Evolutionary conservation across 768 basidiomycete genomes (phyloP).

Genomic region (Mycena maculata): DNA sequence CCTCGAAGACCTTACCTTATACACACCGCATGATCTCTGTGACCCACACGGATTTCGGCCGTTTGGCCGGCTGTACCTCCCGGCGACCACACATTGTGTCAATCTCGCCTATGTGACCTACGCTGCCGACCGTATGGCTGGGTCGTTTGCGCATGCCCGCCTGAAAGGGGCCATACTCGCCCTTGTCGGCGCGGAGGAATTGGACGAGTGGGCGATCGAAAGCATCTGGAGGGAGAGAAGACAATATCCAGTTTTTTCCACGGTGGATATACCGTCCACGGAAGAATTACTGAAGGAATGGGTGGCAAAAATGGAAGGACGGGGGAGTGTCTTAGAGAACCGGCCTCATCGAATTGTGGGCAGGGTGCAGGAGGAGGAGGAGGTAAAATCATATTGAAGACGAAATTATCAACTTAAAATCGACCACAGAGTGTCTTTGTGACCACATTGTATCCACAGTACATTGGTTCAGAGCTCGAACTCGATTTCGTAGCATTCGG

Average conservation of each 20-base stretch:
- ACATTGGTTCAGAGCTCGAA: too few species aligned
- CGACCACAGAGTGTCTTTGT: too few species aligned
- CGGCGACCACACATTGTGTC: background rate
- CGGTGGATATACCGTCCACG: background rate
- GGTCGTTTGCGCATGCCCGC: background rate
- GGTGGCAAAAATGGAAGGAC: constrained; percentile 14
- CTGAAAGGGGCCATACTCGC: background rate
- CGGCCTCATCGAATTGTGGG: too few species aligned
- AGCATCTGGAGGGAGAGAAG: background rate
- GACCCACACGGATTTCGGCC: background rate
- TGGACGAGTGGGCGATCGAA: background rate
- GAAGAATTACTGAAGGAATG: background rate
- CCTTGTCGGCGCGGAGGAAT: background rate
- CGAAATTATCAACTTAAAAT: too few species aligned
- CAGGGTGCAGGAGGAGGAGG: too few species aligned
- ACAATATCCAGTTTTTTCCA: background rate
- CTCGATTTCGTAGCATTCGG: too few species aligned
- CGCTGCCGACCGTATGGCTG: constrained; percentile 15
- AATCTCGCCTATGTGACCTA: constrained; percentile 22
- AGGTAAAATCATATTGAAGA: too few species aligned
- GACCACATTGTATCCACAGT: too few species aligned
- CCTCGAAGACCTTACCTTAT: constrained; percentile 17
- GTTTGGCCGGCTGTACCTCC: background rate
- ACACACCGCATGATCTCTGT: background rate
- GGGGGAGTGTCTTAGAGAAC: constrained; percentile 8